Evolutionary conservation across 306 rosid genomes (phyloP), one percentile per base, ranked within the genome.

Genomic region (Senna tora): DNA sequence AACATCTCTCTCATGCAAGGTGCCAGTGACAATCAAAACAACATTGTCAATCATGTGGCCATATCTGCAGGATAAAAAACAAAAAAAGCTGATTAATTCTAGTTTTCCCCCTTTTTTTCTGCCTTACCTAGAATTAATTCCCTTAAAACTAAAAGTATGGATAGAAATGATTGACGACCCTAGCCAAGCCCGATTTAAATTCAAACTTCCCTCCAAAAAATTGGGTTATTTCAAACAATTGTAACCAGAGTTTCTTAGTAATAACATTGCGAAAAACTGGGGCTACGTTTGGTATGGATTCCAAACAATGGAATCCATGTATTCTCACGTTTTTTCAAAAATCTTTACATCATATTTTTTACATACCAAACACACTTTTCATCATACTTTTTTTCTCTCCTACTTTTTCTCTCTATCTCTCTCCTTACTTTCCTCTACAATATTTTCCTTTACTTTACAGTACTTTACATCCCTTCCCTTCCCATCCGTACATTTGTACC

Each of bases 21-120:
- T 91, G 71, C 99, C 97, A 64, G 99, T 94, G 77, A 94, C 99
- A 55, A 94, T 94, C 81, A 94, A 85, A 72, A 94, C 97, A 79
- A 94, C 99, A 67, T 94, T 94, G 87, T 94, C 97, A 57, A 94
- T 94, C 99, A 94, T 94, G 87, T 94, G 97, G 71, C 99, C 99
- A 57, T 91, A 94, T 80, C 99, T 94, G 91, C 65, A 79, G 28
- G 49, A 60, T 70, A 30, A 22, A 69, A 69, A 22, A n/a, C n/a
- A 71, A 47, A 17, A 34, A 59, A 70, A 59, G 42, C 15, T 21
- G 49, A 77, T 42, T 46, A 7, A 69, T 42, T 51, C 62, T 60
- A 63, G 67, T 21, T 57, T 47, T 21, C 39, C 60, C 34, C 20
- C 15, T 7, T 7, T 52, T 39, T 16, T 16, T 22, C 50, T 20